Conservation (phyloP, 495 filamentous ascomycete species). For the Lasiosphaeria ovina region DNA sequence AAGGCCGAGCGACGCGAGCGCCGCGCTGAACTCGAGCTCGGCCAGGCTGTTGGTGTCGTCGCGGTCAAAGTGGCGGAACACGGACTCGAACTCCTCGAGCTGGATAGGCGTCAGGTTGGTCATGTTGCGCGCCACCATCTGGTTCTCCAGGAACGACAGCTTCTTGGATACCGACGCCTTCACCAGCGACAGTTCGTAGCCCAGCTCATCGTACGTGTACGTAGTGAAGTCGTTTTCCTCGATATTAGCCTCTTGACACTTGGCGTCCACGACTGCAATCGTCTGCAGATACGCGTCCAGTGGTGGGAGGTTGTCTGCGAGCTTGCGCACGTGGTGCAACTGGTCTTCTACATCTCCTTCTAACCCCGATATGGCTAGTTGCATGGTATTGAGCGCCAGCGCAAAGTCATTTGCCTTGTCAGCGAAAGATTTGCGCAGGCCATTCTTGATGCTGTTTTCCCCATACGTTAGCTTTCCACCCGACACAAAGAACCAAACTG, state of each 20-base stretch:
- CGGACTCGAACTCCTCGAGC: constrained; percentile 94
- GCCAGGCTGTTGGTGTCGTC: constrained; percentile 86
- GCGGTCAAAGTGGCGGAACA: constrained; percentile 97
- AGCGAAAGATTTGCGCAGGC: constrained; percentile 84
- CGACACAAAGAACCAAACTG: neutral
- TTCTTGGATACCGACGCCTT: constrained; percentile 91
- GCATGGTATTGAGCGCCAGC: constrained; percentile 86
- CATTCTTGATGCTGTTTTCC: constrained; percentile 78
- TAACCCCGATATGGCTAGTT: constrained; percentile 86
- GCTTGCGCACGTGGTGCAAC: constrained; percentile 73
- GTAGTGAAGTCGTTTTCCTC: constrained; percentile 99
- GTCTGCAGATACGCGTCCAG: constrained; percentile 83
- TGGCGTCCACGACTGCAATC: constrained; percentile 76
- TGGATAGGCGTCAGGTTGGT: constrained; percentile 98
- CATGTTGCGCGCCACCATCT: constrained; percentile 94
- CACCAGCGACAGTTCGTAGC: constrained; percentile 89
- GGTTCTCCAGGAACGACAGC: constrained; percentile 93
- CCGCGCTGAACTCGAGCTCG: constrained; percentile 93
- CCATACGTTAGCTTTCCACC: constrained; percentile 8
- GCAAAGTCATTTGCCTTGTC: constrained; percentile 98
- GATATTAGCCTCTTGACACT: constrained; percentile 94
- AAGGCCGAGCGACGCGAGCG: constrained; percentile 85
- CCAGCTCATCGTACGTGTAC: constrained; percentile 93
- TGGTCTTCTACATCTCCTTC: constrained; percentile 97
- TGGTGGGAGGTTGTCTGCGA: constrained; percentile 78